Evolutionary conservation across 257 asterid species (phyloP).

Genomic region (Nyctanthes arbortristis): DNA sequence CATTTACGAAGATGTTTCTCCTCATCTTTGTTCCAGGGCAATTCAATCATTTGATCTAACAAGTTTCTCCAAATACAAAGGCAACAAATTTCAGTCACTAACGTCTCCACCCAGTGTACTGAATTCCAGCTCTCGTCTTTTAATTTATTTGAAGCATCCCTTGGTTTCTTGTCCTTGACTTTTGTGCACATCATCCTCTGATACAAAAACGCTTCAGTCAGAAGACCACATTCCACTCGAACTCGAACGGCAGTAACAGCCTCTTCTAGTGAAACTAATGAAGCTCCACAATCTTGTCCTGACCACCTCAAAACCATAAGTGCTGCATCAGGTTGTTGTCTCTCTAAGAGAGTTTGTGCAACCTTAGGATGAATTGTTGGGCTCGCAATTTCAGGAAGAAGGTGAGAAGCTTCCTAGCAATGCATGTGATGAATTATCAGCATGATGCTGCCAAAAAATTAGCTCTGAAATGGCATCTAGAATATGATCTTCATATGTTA

Average conservation of each 20-base stretch:
- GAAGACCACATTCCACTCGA: conserved; percentile 88
- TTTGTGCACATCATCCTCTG: conserved; percentile 75
- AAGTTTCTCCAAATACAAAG: conserved; percentile 80
- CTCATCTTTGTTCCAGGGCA: conserved; percentile 94
- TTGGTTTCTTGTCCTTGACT: conserved; percentile 61
- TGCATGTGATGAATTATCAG: conserved; percentile 29
- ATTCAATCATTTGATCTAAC: conserved; percentile 84
- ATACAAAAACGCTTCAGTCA: conserved; percentile 92
- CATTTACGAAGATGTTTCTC: conserved; percentile 83
- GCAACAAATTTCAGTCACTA: conserved; percentile 84
- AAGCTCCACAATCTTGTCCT: conserved; percentile 69
- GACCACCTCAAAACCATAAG: conserved; percentile 93
- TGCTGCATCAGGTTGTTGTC: conserved; percentile 92
- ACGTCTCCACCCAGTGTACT: conserved; percentile 70
- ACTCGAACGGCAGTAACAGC: conserved; percentile 86
- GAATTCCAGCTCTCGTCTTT: conserved; percentile 49
- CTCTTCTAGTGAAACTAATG: conserved; percentile 67
- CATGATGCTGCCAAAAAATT: conserved; percentile 1
- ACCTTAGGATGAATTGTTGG: conserved; percentile 84
- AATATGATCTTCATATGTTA: not conserved
- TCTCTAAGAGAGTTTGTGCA: conserved; percentile 71
- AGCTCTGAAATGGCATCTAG: not conserved
- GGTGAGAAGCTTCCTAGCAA: conserved; percentile 73
- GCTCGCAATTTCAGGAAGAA: conserved; percentile 90
- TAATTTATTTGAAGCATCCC: conserved; percentile 39